Percentiles rank a stretch among this genome's conserved stretches.
Evolutionary conservation across 169 alveolate genomes (phyloP).

Genomic region (Cryptosporidium sp.): DNA sequence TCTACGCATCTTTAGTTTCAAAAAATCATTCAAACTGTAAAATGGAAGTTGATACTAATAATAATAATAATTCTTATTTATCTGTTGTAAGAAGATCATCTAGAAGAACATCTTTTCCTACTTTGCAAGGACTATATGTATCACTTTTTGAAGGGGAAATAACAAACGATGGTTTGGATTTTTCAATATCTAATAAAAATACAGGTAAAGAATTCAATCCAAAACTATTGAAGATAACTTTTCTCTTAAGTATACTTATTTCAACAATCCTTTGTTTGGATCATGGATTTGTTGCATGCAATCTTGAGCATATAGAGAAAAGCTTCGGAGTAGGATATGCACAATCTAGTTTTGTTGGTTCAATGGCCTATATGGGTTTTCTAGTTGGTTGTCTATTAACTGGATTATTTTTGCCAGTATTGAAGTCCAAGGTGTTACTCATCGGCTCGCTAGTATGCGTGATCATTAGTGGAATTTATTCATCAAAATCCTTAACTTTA

Average conservation of each 20-base stretch:
- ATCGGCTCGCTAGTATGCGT: conserved; percentile 23
- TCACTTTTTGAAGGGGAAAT: conserved; percentile 65
- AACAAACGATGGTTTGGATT: conserved; percentile 21
- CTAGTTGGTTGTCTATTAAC: conserved; percentile 54
- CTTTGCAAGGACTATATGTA: conserved; percentile 62
- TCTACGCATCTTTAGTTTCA: not conserved
- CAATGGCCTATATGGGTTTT: conserved; percentile 74
- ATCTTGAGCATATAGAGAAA: conserved; percentile 50
- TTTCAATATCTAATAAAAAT: not conserved
- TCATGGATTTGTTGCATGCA: conserved; percentile 70
- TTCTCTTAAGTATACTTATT: conserved; percentile 12
- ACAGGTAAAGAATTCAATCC: conserved; percentile 8
- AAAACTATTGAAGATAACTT: conserved; percentile 5
- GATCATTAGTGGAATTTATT: conserved; percentile 15
- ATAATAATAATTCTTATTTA: not conserved
- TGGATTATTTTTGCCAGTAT: conserved; percentile 58
- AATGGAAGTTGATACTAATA: conserved; percentile 2
- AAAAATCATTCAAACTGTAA: not conserved
- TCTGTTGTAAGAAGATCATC: conserved; percentile 70
- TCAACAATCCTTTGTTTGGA: conserved; percentile 62
- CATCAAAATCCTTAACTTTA: conserved; percentile 28
- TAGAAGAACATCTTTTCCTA: conserved; percentile 71
- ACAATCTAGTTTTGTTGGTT: conserved; percentile 68
- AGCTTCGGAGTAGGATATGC: conserved; percentile 67
- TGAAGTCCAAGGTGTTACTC: conserved; percentile 43